Evolutionary conservation across 1,139 yeast species (phyloP), one percentile per base, ranked within the genome.

Genomic region (Saccharomycopsis crataegensis): DNA sequence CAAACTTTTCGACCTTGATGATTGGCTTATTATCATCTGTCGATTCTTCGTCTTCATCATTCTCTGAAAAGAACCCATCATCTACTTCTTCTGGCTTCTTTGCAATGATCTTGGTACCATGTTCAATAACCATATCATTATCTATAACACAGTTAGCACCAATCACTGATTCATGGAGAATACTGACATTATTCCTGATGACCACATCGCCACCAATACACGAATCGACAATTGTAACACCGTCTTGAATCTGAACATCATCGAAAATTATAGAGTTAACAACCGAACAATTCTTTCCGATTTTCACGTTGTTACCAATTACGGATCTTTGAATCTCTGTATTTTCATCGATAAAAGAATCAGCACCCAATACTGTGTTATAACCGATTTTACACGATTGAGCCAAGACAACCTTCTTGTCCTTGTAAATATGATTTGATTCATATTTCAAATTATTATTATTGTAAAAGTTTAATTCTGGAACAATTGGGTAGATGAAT

Each of bases 401-500:
- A 0, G 97, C 96, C 62, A 94, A 75, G 12, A 90, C 81, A 28
- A 93, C 93, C 60, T 84, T 83, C 49, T 79, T 78, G 60, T 86
- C 94, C 68, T 89, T 90, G 70, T 94, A 93, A 49, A 91, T 80
- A 66, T 93, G 95, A 53, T 88, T 86, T 54, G 85, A 78, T 62
- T 86, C 94, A 68, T 89, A 89, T 7, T 82, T 71, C 65, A 86
- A 93, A 1, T 88, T 77, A 62, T 86, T 90, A 60, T 77, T 81
- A 32, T 78, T 81, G 55, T 83, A 70, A 60, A 87, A 74, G 65
- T 91, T 91, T 52, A 89, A 75, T 61, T 93, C 98, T 1, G 96
- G 94, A 8, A 86, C 89, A 55, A 91, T 74, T 22, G 99, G 99
- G 65, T 89, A 93, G 57, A 93, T 78, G 86, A 96, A 91, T 65